phyloP scores from a whole-genome alignment of 2,329 filamentous ascomycete species.

The Fusarium caatingaense region DNA sequence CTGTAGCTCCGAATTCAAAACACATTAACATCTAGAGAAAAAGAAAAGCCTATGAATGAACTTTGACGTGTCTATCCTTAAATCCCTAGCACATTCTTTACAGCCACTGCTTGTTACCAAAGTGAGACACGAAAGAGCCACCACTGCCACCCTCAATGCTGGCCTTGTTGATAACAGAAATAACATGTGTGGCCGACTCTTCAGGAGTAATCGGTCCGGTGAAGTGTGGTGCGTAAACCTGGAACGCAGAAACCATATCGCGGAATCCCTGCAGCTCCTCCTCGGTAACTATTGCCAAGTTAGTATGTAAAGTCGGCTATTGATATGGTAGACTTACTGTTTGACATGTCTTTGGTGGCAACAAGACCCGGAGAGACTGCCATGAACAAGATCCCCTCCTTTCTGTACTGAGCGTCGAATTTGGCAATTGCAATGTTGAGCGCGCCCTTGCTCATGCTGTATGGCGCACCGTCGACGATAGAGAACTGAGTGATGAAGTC shows the following conservation, averaged over 20 bases:
- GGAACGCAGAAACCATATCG: conserved; percentile 48
- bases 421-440: conserved; percentile 65
- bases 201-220: conserved; percentile 49
- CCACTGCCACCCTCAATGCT: conserved; percentile 57
- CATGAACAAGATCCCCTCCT: conserved; percentile 65
- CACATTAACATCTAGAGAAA: not conserved
- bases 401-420: conserved; percentile 61
- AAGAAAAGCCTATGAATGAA: not conserved
- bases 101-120: conserved; percentile 65
- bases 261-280: conserved; percentile 44
- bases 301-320: not conserved
- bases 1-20: fast-evolving
- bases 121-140: conserved; percentile 65
- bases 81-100: conserved; percentile 37
- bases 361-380: conserved; percentile 64
- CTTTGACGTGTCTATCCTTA: fast-evolving
- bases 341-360: conserved; percentile 51
- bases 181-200: conserved; percentile 50
- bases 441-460: conserved; percentile 63
- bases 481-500: conserved; percentile 54
- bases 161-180: conserved; percentile 49
- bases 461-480: conserved; percentile 53
- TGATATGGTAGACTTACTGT: conserved; percentile 35
- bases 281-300: conserved; percentile 32
- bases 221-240: conserved; percentile 55